Percentiles rank a stretch among this genome's conserved stretches.
Conservation (phyloP, 2,329 filamentous ascomycete species). For the Beauveria brongniartii region DNA sequence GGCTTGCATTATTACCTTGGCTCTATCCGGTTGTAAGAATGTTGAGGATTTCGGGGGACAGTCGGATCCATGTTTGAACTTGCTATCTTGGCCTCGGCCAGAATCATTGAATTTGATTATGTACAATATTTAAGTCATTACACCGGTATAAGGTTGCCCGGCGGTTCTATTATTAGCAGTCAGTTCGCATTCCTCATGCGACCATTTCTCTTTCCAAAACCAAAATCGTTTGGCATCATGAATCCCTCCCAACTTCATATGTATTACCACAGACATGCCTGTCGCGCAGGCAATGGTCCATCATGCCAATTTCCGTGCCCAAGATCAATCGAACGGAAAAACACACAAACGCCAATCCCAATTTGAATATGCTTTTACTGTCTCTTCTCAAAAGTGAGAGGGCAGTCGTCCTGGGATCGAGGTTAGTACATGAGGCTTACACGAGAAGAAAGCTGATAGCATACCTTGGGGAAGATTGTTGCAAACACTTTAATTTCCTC, state of each 20-base stretch:
- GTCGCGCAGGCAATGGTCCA: background rate
- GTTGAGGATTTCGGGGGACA: no score
- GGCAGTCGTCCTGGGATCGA: slow-evolving; percentile 64
- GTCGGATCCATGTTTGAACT: background rate
- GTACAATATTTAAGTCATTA: slow-evolving; percentile 8
- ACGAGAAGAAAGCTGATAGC: slow-evolving; percentile 23
- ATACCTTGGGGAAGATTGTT: slow-evolving; percentile 92
- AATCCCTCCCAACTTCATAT: background rate
- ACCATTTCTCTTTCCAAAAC: slow-evolving; percentile 5
- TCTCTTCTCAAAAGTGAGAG: slow-evolving; percentile 59
- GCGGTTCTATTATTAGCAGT: background rate
- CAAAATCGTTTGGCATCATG: background rate
- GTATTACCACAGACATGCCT: background rate
- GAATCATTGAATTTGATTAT: background rate
- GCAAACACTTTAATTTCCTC: slow-evolving; percentile 98
- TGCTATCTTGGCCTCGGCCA: background rate
- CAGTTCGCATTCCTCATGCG: background rate
- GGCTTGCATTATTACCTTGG: no score
- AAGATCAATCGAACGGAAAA: background rate
- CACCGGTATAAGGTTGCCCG: background rate
- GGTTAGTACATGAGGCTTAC: slow-evolving; percentile 20
- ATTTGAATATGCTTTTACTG: slow-evolving; percentile 26
- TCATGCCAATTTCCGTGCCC: background rate
- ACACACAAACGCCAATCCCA: slow-evolving; percentile 1
- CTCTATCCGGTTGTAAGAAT: no score